Percentiles rank a stretch among this genome's conserved stretches.
Evolutionary conservation across 768 basidiomycete genomes (phyloP).

Genomic region (Rhizopogon vulgaris): DNA sequence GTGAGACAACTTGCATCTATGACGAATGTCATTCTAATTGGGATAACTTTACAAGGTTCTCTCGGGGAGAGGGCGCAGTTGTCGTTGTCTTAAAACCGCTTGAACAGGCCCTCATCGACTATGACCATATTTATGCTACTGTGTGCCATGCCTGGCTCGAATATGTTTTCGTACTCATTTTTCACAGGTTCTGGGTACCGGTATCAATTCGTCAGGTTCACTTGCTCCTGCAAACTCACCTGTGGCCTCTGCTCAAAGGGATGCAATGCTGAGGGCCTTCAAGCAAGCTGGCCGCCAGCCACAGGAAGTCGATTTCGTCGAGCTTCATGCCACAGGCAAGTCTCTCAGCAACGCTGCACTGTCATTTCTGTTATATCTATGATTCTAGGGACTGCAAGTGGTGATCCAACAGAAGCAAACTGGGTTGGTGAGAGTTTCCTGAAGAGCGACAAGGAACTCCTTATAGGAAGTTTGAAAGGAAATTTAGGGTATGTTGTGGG

Average conservation of each 20-base stretch:
- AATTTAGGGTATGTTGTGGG: conserved; percentile 34
- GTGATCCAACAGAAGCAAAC: conserved; percentile 47
- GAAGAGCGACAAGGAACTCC: conserved; percentile 16
- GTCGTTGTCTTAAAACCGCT: conserved; percentile 36
- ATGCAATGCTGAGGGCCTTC: conserved; percentile 34
- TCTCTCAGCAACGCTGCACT: background rate
- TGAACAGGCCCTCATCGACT: conserved; percentile 30
- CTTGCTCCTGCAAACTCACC: conserved; percentile 33
- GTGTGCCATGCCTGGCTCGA: conserved; percentile 15
- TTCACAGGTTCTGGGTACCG: conserved; percentile 34
- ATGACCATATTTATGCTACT: conserved; percentile 35
- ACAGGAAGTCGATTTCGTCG: conserved; percentile 41
- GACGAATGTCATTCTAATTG: background rate
- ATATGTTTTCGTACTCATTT: background rate
- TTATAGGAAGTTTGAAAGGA: conserved; percentile 41
- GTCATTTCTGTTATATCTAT: background rate
- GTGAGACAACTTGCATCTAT: conserved; percentile 17
- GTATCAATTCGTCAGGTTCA: conserved; percentile 31
- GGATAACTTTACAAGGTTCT: conserved; percentile 23
- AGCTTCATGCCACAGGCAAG: conserved; percentile 44
- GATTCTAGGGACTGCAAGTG: conserved; percentile 32
- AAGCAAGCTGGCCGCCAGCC: conserved; percentile 23
- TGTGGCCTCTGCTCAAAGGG: conserved; percentile 29
- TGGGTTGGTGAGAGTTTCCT: conserved; percentile 36
- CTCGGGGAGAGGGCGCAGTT: conserved; percentile 32